These are phyloP conservation scores for Oxytropis ochrocephala DNA, from an alignment of 306 rosid genomes.

Conservation along the genomic window DNA sequence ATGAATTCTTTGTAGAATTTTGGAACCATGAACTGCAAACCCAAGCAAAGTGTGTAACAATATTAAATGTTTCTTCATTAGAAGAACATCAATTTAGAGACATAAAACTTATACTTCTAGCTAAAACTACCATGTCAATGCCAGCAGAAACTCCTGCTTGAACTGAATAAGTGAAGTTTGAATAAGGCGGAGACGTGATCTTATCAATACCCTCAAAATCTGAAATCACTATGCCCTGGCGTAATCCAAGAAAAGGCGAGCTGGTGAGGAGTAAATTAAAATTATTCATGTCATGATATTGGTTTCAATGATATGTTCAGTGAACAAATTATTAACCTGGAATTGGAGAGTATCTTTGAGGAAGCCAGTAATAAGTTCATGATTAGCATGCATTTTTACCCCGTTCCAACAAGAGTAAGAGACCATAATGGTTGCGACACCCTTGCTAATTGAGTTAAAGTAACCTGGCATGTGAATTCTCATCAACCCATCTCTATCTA, in stretches of 20 bases:
- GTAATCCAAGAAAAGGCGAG: not conserved
- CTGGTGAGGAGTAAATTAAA: not conserved
- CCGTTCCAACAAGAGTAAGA: slow-evolving; percentile 54
- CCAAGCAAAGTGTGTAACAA: slow-evolving; percentile 11
- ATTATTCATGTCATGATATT: not conserved
- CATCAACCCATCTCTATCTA: slow-evolving; percentile 25
- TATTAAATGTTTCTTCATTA: not conserved
- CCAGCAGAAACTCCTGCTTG: slow-evolving; percentile 41
- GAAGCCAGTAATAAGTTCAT: slow-evolving; percentile 29
- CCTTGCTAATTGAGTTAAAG: slow-evolving; percentile 26
- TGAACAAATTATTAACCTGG: slow-evolving; percentile 19
- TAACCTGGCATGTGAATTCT: slow-evolving; percentile 37
- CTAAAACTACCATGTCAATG: slow-evolving; percentile 41
- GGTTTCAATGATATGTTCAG: not conserved
- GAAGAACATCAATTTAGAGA: not conserved
- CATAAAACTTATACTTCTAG: no score
- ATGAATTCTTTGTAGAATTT: slow-evolving; percentile 28
- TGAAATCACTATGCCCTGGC: slow-evolving; percentile 47
- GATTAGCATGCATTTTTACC: slow-evolving; percentile 39
- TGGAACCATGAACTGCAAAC: slow-evolving; percentile 37
- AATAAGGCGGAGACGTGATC: slow-evolving; percentile 38
- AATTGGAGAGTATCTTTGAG: slow-evolving; percentile 37
- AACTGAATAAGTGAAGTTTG: slow-evolving; percentile 37
- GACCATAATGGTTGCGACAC: slow-evolving; percentile 43
- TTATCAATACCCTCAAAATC: slow-evolving; percentile 45